Conservation (phyloP, 2,329 filamentous ascomycete species). For the Pestalotiopsis sp. region DNA sequence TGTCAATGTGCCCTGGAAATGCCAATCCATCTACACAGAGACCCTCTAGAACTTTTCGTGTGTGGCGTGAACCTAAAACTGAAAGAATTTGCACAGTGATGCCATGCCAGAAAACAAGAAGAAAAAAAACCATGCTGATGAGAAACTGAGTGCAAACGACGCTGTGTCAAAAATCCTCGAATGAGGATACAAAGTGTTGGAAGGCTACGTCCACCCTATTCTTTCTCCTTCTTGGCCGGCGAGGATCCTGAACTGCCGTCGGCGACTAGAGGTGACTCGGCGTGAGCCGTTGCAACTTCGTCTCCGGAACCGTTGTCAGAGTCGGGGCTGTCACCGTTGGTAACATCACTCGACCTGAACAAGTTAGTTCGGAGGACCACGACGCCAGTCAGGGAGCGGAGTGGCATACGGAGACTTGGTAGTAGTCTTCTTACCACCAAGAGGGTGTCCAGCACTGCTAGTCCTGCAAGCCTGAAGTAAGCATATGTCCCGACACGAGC, state of each 20-base stretch:
- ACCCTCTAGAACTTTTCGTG: background rate
- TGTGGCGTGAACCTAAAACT: background rate
- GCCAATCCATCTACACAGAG: conserved; percentile 5
- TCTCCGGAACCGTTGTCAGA: conserved; percentile 52
- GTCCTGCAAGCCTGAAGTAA: too few species aligned
- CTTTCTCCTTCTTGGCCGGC: conserved; percentile 47
- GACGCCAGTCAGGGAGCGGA: conserved; percentile 15
- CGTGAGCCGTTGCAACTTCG: conserved; percentile 57
- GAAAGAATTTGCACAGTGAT: background rate
- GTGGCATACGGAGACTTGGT: background rate
- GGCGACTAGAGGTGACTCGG: conserved; percentile 48
- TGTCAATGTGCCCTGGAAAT: conserved; percentile 6
- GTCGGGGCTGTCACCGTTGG: conserved; percentile 40
- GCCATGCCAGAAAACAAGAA: conserved; percentile 12
- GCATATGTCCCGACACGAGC: too few species aligned
- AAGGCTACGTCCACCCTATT: conserved; percentile 29
- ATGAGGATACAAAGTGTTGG: conserved; percentile 16
- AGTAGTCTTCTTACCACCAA: background rate
- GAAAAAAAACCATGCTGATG: background rate
- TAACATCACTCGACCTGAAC: conserved; percentile 43
- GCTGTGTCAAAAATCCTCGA: conserved; percentile 1
- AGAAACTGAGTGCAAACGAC: background rate
- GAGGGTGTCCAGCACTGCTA: too few species aligned
- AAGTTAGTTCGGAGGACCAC: conserved; percentile 31
- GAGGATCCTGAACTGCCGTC: conserved; percentile 52